Evolutionary conservation across 2,329 filamentous ascomycete genomes (phyloP).

Genomic region (Tolypocladium album): DNA sequence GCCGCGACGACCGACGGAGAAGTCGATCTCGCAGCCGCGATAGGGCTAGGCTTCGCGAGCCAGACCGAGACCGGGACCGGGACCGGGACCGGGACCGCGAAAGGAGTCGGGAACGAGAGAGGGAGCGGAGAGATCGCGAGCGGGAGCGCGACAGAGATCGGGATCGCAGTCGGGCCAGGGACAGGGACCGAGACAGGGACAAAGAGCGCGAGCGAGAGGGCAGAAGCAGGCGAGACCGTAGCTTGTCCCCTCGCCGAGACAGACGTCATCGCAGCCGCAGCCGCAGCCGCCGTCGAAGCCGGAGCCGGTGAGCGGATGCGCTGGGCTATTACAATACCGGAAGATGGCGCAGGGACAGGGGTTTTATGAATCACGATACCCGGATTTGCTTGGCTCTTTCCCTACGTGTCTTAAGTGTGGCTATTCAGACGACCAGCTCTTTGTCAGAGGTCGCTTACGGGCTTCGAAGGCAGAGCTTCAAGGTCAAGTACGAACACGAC

Average conservation of each 20-base stretch:
- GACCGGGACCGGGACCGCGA: neutral
- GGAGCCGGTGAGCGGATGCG: slow-evolving; percentile 7
- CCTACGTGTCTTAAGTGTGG: too few species aligned
- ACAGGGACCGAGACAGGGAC: slow-evolving; percentile 24
- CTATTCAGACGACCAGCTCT: neutral
- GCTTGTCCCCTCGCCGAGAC: slow-evolving; percentile 23
- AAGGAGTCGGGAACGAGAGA: slow-evolving; percentile 13
- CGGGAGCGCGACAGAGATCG: slow-evolving; percentile 12
- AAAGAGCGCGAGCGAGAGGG: slow-evolving; percentile 23
- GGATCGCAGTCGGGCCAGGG: slow-evolving; percentile 20
- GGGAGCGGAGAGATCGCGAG: slow-evolving; percentile 19
- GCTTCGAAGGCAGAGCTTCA: too few species aligned
- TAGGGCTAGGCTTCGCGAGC: slow-evolving; percentile 18
- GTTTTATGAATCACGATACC: neutral
- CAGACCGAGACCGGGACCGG: slow-evolving; percentile 1
- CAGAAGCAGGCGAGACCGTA: slow-evolving; percentile 18
- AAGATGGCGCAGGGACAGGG: neutral
- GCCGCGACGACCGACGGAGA: slow-evolving; percentile 27
- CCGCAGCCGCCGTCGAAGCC: slow-evolving; percentile 28
- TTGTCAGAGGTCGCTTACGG: neutral
- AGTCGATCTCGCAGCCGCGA: slow-evolving; percentile 24
- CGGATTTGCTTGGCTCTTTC: neutral
- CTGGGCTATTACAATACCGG: neutral
- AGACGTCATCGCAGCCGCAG: slow-evolving; percentile 27
- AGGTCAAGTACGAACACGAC: neutral